Percentiles rank a stretch among this genome's conserved stretches.
These are phyloP conservation scores for Salix arbutifolia DNA, from an alignment of 345 rosid species.

Conservation along the genomic window DNA sequence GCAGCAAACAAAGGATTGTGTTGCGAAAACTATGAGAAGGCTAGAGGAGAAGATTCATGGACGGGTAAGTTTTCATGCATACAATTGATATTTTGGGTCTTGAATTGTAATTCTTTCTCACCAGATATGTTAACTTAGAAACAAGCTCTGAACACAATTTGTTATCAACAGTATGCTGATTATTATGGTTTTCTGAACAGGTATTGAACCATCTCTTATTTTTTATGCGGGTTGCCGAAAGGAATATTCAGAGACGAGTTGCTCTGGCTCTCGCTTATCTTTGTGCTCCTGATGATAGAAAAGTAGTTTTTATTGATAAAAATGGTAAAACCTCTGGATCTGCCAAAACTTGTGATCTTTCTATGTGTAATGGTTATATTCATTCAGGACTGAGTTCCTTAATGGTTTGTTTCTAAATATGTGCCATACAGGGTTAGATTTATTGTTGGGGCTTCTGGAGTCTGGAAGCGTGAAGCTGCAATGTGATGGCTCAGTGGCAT, in stretches of 20 bases:
- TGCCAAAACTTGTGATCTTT: neutral
- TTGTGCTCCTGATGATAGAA: constrained; percentile 54
- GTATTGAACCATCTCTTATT: constrained; percentile 50
- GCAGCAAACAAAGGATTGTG: constrained; percentile 74
- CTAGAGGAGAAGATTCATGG: constrained; percentile 65
- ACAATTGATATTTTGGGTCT: neutral
- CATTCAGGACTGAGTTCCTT: neutral
- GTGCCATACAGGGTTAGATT: constrained; percentile 43
- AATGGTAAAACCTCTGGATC: constrained; percentile 37
- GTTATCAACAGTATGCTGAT: neutral
- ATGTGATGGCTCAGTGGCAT: constrained; percentile 46
- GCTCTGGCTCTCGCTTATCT: constrained; percentile 70
- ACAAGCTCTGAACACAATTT: neutral
- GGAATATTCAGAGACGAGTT: constrained; percentile 46
- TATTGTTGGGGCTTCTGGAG: constrained; percentile 53
- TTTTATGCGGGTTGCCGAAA: constrained; percentile 48
- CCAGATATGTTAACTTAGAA: neutral
- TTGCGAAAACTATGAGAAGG: constrained; percentile 60
- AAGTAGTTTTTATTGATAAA: constrained; percentile 52
- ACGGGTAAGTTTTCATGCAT: constrained; percentile 37
- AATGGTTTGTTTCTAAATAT: neutral
- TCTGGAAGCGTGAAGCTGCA: constrained; percentile 50
- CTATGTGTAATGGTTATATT: neutral
- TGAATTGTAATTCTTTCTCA: neutral
- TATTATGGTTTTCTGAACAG: constrained; percentile 29